These are phyloP conservation scores for Boletus pseudopeckii DNA, from an alignment of 768 basidiomycete genomes.

Conservation along the genomic window DNA sequence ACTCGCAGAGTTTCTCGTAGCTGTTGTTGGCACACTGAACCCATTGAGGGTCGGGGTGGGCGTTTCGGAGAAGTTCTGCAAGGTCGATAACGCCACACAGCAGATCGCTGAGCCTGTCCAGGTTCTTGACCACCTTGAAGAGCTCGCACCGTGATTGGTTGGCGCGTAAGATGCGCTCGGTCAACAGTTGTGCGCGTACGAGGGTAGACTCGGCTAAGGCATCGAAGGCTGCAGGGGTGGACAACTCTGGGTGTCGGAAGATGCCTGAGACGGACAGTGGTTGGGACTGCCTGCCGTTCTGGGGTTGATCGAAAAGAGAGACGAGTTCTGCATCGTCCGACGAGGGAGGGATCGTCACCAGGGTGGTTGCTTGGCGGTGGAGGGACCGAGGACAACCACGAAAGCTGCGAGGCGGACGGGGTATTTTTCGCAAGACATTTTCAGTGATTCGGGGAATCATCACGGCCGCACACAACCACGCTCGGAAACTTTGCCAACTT, in stretches of 20 bases:
- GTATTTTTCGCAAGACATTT: conserved; percentile 39
- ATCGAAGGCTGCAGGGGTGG: conserved; percentile 63
- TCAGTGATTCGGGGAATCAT: conserved; percentile 39
- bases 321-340: conserved; percentile 64
- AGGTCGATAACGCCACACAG: conserved; percentile 96
- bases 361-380: conserved; percentile 36
- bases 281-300: conserved; percentile 34
- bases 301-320: conserved; percentile 68
- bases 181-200: conserved; percentile 74
- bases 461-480: neutral
- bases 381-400: conserved; percentile 33
- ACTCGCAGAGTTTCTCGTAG: conserved; percentile 91
- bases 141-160: conserved; percentile 72
- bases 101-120: conserved; percentile 94
- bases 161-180: conserved; percentile 76
- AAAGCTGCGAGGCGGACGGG: conserved; percentile 37
- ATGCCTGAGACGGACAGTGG: conserved; percentile 67
- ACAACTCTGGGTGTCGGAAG: conserved; percentile 76
- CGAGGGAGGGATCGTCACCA: conserved; percentile 54
- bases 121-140: conserved; percentile 86
- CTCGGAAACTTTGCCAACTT: neutral
- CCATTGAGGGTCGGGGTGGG: conserved; percentile 87
- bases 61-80: conserved; percentile 88
- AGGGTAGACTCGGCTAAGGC: conserved; percentile 77
- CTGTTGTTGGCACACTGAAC: conserved; percentile 78